These are phyloP conservation scores for Saccharomyces hybrid DNA, from an alignment of 1,139 yeast genomes.

Conservation along the genomic window DNA sequence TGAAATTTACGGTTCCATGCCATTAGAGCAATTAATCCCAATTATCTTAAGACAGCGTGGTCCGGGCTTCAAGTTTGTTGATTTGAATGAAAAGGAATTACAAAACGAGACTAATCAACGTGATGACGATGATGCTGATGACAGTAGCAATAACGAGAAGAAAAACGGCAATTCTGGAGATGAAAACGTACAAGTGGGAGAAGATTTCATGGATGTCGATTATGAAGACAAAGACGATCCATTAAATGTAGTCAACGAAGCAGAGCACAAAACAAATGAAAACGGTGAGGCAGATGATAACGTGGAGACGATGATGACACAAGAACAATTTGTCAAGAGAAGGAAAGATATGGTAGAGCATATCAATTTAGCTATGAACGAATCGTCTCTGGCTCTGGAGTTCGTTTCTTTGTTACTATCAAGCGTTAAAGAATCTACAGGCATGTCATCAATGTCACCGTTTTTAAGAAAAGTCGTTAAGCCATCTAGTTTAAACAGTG, in stretches of 20 bases:
- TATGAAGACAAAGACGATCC: conserved; percentile 3
- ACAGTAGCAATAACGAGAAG: conserved; percentile 8
- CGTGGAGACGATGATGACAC: conserved; percentile 25
- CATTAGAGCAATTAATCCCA: conserved; percentile 28
- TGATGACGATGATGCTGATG: conserved; percentile 6
- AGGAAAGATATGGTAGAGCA: conserved; percentile 50
- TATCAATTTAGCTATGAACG: conserved; percentile 70
- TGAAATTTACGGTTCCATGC: conserved; percentile 28
- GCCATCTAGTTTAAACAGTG: conserved; percentile 71
- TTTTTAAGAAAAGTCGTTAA: conserved; percentile 72
- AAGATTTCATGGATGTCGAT: background rate
- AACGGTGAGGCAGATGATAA: conserved; percentile 6
- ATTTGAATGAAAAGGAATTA: conserved; percentile 51
- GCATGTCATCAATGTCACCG: conserved; percentile 82
- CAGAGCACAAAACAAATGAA: conserved; percentile 8
- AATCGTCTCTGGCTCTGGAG: conserved; percentile 79
- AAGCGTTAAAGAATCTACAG: conserved; percentile 76
- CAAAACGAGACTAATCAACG: conserved; percentile 36
- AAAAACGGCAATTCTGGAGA: conserved; percentile 17
- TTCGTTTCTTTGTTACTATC: conserved; percentile 78
- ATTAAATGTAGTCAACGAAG: conserved; percentile 12
- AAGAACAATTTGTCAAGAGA: conserved; percentile 47
- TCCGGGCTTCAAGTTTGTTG: conserved; percentile 26
- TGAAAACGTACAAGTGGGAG: conserved; percentile 10
- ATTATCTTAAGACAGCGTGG: conserved; percentile 27